phyloP scores from a whole-genome alignment of 2,329 filamentous ascomycete genomes.

The Ophiostoma montium region DNA sequence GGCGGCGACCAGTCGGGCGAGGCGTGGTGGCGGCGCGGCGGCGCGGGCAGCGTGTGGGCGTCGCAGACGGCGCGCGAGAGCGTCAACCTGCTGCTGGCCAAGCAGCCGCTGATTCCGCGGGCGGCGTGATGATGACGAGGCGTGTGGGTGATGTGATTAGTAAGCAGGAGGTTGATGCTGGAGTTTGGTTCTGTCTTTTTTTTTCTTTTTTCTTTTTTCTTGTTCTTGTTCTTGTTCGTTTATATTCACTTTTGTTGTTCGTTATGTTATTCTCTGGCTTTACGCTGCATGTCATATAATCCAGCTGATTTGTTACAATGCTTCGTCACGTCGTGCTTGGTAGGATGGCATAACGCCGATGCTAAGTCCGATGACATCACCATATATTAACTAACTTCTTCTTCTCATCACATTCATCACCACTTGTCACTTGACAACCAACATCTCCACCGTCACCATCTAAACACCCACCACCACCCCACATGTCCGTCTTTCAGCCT shows the following conservation, averaged over 20 bases:
- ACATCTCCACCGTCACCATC: background rate
- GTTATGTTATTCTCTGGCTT: background rate
- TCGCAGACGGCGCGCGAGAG: constrained; percentile 47
- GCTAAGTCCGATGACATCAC: background rate
- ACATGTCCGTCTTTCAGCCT: constrained; percentile 31
- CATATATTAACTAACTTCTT: background rate
- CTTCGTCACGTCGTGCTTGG: no score
- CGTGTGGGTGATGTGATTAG: no score
- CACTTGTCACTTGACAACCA: no score
- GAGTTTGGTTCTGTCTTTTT: background rate
- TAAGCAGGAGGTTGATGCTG: background rate
- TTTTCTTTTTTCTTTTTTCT: background rate
- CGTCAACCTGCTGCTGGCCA: constrained; percentile 45
- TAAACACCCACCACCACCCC: background rate
- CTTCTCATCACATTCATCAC: background rate
- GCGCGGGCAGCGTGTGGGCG: constrained; percentile 39
- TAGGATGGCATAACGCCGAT: no score
- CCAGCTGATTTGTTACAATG: no score
- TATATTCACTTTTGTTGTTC: no score
- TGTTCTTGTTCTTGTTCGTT: background rate
- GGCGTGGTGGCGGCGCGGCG: constrained; percentile 57
- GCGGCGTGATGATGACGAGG: background rate
- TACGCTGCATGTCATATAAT: background rate
- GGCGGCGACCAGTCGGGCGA: constrained; percentile 28
- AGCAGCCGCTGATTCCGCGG: constrained; percentile 25